phyloP scores from a whole-genome alignment of 1,284 basidiomycete species.

The Malassezia sp. region DNA sequence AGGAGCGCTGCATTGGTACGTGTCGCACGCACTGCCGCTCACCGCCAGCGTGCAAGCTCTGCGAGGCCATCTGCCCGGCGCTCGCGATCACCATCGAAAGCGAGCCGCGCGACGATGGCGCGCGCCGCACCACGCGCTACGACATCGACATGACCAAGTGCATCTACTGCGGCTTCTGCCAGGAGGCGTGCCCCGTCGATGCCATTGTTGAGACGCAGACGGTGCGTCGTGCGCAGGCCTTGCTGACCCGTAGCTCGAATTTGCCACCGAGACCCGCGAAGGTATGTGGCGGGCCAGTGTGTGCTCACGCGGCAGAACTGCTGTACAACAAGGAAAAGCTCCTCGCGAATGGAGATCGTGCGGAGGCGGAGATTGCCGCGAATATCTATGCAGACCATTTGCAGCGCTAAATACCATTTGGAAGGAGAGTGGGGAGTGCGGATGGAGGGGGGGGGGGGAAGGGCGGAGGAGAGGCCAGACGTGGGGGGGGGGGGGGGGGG shows the following conservation, averaged over 20 bases:
- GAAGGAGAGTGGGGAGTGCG: not conserved
- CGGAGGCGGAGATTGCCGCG: slow-evolving; percentile 65
- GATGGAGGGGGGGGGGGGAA: too few relatives aligned
- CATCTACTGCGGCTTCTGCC: slow-evolving; percentile 46
- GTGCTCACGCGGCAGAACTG: too few relatives aligned
- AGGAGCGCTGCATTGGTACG: slow-evolving; percentile 98
- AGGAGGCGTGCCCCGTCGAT: slow-evolving; percentile 96
- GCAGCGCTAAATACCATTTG: slow-evolving; percentile 24
- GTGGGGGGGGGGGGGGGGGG: too few relatives aligned
- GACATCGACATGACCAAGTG: slow-evolving; percentile 76
- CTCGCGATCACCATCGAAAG: slow-evolving; percentile 99
- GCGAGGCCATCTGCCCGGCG: slow-evolving; percentile 97
- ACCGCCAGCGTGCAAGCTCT: slow-evolving; percentile 85
- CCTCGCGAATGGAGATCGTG: slow-evolving; percentile 84
- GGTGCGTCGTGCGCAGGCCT: slow-evolving; percentile 64
- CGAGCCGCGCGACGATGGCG: slow-evolving; percentile 87
- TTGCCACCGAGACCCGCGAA: too few relatives aligned
- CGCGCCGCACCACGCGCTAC: slow-evolving; percentile 92
- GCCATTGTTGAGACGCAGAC: slow-evolving; percentile 84
- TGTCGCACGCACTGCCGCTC: not conserved
- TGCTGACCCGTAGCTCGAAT: slow-evolving; percentile 94
- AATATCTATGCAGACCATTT: slow-evolving; percentile 43
- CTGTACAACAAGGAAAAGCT: slow-evolving; percentile 94
- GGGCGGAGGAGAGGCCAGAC: too few relatives aligned
- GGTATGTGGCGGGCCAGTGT: too few relatives aligned